Evolutionary conservation across 768 basidiomycete genomes (phyloP).

Genomic region (Leucogyrophana mollusca): DNA sequence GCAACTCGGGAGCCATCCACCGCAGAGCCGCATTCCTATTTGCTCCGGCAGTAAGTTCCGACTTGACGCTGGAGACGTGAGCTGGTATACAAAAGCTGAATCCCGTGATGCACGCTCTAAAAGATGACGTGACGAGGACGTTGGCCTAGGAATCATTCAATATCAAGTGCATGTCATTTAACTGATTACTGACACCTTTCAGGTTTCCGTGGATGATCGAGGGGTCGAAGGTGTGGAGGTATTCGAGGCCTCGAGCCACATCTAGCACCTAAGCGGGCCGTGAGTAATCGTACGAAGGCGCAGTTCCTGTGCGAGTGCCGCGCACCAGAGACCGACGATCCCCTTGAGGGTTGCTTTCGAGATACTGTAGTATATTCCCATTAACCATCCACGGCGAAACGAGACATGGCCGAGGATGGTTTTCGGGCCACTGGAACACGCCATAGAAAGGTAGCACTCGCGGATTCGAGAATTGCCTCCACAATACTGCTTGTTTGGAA

Average conservation of each 20-base stretch:
- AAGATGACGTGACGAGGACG: too few relatives aligned
- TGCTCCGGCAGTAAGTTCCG: too few relatives aligned
- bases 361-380: slow-evolving; percentile 29
- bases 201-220: slow-evolving; percentile 33
- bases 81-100: too few relatives aligned
- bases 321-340: slow-evolving; percentile 32
- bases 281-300: not conserved
- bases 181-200: slow-evolving; percentile 26
- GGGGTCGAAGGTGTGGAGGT: slow-evolving; percentile 39
- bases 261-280: slow-evolving; percentile 36
- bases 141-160: too few relatives aligned
- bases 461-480: slow-evolving; percentile 31
- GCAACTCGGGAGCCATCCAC: slow-evolving; percentile 24
- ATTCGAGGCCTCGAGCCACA: slow-evolving; percentile 38
- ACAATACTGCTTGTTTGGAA: slow-evolving; percentile 31
- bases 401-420: slow-evolving; percentile 14
- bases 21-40: slow-evolving; percentile 11
- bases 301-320: not conserved
- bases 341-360: slow-evolving; percentile 19
- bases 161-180: too few relatives aligned
- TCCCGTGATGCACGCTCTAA: too few relatives aligned
- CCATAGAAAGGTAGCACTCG: slow-evolving; percentile 38
- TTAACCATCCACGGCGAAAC: slow-evolving; percentile 41
- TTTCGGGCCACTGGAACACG: slow-evolving; percentile 15
- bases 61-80: too few relatives aligned